Evolutionary conservation across 2,329 filamentous ascomycete species (phyloP), one percentile per base, ranked within the genome.

Genomic region (Meredithiella fracta): DNA sequence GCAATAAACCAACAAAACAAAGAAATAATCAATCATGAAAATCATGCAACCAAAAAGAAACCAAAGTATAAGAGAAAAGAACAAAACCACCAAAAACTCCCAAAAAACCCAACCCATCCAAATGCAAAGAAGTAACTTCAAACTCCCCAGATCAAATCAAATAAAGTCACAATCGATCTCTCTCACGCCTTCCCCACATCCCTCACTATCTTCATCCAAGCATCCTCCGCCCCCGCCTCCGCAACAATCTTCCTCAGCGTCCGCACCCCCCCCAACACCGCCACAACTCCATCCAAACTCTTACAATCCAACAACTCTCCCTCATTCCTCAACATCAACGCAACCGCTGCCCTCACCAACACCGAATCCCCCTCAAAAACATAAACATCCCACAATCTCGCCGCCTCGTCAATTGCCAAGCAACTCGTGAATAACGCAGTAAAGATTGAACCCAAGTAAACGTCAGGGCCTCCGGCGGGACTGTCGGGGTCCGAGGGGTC

Each of bases 301-400:
- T 69, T 70, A 9, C 73, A 68, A 7, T 71, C 69, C 1, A 80
- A 69, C 2, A 80, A 66, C 1, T 69, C 64, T 67, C 75, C 75
- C 62, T 80, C 77, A 17, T 69, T 70, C 29, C 71, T 69, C 3
- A 77, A 62, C 20, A 92, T 66, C 17, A 86, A 70, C 0, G 83
- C 86, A 0, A 89, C 81, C 0, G 79, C 83, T 1, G 84, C 84
- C 0, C 85, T 72, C 5, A 91, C 76, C 0, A 90, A 70, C 1
- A 86, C 72, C 1, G 77, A 73, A 60, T 94, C 87, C 25, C 86
- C 85, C 64, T 94, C 87, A 61, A 94, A 88, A 2, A 86, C 80
- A 61, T 86, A 88, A 0, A 91, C 79, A 60, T 94, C 87, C 85
- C 85, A 91, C 11, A 92, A 68, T 1, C 87, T 72, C 1, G 80